Evolutionary conservation across 2,329 filamentous ascomycete species (phyloP).

Genomic region (Anisogramma anomala): DNA sequence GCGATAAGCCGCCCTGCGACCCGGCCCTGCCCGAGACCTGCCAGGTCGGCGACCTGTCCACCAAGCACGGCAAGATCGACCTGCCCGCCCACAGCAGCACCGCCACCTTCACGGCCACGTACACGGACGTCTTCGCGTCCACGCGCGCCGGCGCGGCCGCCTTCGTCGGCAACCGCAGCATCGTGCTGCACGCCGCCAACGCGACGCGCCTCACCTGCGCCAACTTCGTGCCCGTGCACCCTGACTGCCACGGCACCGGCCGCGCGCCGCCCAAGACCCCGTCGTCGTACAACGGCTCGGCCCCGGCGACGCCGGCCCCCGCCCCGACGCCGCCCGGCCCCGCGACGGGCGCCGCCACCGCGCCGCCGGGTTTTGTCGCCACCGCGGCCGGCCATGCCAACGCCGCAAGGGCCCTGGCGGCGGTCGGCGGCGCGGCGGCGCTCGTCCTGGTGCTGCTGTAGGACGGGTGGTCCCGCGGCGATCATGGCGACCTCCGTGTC

Average conservation of each 20-base stretch:
- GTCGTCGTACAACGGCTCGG: slow-evolving; percentile 9
- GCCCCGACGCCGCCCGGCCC: neutral
- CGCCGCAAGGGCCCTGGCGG: slow-evolving; percentile 3
- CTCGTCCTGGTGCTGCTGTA: too few species aligned
- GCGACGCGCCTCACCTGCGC: slow-evolving; percentile 54
- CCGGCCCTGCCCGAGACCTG: slow-evolving; percentile 46
- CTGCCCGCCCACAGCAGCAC: neutral
- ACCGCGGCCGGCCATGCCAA: slow-evolving; percentile 5
- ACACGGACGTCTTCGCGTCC: slow-evolving; percentile 47
- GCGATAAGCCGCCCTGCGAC: slow-evolving; percentile 52
- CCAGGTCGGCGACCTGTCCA: slow-evolving; percentile 65
- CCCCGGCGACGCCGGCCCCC: neutral
- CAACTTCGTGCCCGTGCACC: slow-evolving; percentile 37
- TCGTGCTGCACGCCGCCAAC: slow-evolving; percentile 54
- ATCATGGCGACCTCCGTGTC: too few species aligned
- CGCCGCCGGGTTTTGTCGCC: neutral
- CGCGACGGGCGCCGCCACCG: neutral
- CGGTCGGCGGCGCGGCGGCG: too few species aligned
- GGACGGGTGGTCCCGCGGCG: too few species aligned
- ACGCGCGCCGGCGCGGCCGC: slow-evolving; percentile 36
- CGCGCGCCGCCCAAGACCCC: neutral
- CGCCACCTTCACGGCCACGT: slow-evolving; percentile 38
- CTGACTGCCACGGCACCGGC: slow-evolving; percentile 14
- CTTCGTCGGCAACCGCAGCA: slow-evolving; percentile 54
- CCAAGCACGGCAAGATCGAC: slow-evolving; percentile 57